These are phyloP conservation scores for Jamesozyma jinghongensis DNA, from an alignment of 805 yeast species.

Conservation along the genomic window DNA sequence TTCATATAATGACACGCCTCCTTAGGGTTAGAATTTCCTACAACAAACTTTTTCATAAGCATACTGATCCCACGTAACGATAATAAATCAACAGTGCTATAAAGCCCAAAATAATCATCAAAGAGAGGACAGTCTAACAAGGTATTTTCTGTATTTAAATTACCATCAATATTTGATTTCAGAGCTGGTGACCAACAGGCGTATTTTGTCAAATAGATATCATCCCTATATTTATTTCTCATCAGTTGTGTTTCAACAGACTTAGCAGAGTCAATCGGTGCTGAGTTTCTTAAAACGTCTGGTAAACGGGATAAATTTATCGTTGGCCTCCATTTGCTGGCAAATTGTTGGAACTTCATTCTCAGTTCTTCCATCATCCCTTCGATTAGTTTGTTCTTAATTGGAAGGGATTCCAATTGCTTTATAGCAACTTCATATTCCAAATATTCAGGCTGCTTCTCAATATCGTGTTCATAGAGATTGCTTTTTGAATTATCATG, in stretches of 20 bases:
- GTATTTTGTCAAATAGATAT: slow-evolving; percentile 18
- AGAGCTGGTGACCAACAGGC: slow-evolving; percentile 7
- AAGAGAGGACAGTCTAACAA: slow-evolving; percentile 13
- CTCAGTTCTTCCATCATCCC: slow-evolving; percentile 14
- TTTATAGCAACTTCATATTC: slow-evolving; percentile 13
- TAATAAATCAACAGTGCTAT: slow-evolving; percentile 19
- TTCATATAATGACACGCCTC: slow-evolving; percentile 11
- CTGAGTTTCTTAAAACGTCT: background rate
- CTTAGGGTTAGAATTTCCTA: background rate
- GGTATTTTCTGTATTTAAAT: too few relatives aligned
- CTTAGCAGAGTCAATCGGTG: slow-evolving; percentile 3
- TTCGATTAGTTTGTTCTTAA: slow-evolving; percentile 5
- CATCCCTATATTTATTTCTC: slow-evolving; percentile 21
- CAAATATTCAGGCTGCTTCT: slow-evolving; percentile 10
- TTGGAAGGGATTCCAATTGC: slow-evolving; percentile 10
- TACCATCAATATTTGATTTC: background rate
- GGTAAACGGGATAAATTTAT: slow-evolving; percentile 10
- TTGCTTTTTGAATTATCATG: slow-evolving; percentile 3
- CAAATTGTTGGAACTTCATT: slow-evolving; percentile 9
- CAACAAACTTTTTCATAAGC: slow-evolving; percentile 11
- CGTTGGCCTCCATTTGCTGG: slow-evolving; percentile 16
- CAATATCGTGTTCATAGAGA: slow-evolving; percentile 17
- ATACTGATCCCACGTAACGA: slow-evolving; percentile 27
- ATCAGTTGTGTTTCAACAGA: slow-evolving; percentile 26
- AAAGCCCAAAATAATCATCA: slow-evolving; percentile 25